Base-by-base conservation (phyloP, 116 monocot species). In the Dioscorea cayenensis region DNA sequence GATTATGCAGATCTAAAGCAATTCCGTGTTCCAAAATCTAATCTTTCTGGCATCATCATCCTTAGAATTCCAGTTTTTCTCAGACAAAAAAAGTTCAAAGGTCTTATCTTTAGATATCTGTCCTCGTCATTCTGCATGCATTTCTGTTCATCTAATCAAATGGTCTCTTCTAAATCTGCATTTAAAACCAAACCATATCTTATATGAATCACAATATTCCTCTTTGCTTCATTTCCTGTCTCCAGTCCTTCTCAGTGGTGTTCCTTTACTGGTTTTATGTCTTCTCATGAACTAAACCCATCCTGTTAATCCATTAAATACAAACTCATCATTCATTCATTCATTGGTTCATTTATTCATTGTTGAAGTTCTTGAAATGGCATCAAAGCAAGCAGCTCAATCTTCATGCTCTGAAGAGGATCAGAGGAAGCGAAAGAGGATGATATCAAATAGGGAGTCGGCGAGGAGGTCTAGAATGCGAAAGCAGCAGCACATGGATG, bases 371-470 rank as follows among this genome's bases (percentile, higher is more conserved):
- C 19, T 18, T 22, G 16, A 12, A 14, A 67, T 58, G 72, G 35
- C 73, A 18, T 59, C 78, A 19, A 62, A 19, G 58, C 79, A 43
- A 49, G 49, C 64, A 61, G 28, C 22, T 36, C 74, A 73, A 22
- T 51, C 59, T 19, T 85, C 85, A 2, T 76, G 79, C 35, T 87
- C 83, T 20, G 77, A 83, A 23, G 85, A 73, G 49, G 85, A 78
- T 17, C 27, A 69, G 75, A 76, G 83, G 69, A 88, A 82, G 72
- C 66, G 81, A 52, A 85, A 77, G 70, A 36, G 91, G 74, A 87
- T 83, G 87, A 51, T 79, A 18, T 91, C 91, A 4, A 91, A 87
- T 69, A 69, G 91, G 49, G 91, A 91, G 62, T 91, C 87, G 12
- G 91, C 91, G 22, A 72, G 85, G 66, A 49, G 91, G 66, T 91